Percentiles rank a stretch among this genome's conserved stretches.
Evolutionary conservation across 257 asterid genomes (phyloP).

Genomic region (Nicotiana sylvestris): DNA sequence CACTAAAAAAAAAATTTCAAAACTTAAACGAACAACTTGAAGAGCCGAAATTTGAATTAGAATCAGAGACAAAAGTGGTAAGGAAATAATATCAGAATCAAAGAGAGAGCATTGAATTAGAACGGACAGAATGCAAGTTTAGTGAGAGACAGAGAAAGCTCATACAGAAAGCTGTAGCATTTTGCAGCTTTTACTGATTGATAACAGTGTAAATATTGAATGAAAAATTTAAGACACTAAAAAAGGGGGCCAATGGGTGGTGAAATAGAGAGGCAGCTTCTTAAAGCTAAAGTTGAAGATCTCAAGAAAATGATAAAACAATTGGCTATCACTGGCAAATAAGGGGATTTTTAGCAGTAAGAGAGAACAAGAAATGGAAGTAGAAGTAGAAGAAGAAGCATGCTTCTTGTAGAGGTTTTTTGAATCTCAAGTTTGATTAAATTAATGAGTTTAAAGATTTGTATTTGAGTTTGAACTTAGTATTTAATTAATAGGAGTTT

Average conservation of each 20-base stretch:
- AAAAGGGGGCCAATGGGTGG: not conserved
- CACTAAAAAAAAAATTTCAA: not conserved
- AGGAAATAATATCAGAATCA: constrained; percentile 7
- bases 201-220: not conserved
- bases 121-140: constrained; percentile 10
- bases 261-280: constrained; percentile 67
- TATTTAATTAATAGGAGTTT: not conserved
- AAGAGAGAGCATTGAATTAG: constrained; percentile 15
- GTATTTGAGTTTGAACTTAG: not conserved
- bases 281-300: constrained; percentile 48
- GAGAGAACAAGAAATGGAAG: not conserved
- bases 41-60: not conserved
- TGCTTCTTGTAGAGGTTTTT: constrained; percentile 55
- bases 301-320: constrained; percentile 40
- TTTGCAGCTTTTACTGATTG: not conserved
- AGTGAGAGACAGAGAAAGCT: not conserved
- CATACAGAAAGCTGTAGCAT: not conserved
- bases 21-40: not conserved
- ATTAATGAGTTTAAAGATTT: constrained; percentile 14
- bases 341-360: not conserved
- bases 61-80: constrained; percentile 7
- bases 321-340: not conserved
- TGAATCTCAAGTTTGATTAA: constrained; percentile 69
- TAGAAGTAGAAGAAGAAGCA: constrained; percentile 40
- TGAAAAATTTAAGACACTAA: not conserved